Conservation (phyloP, 2,329 filamentous ascomycete genomes). For the Setomelanomma holmii region DNA sequence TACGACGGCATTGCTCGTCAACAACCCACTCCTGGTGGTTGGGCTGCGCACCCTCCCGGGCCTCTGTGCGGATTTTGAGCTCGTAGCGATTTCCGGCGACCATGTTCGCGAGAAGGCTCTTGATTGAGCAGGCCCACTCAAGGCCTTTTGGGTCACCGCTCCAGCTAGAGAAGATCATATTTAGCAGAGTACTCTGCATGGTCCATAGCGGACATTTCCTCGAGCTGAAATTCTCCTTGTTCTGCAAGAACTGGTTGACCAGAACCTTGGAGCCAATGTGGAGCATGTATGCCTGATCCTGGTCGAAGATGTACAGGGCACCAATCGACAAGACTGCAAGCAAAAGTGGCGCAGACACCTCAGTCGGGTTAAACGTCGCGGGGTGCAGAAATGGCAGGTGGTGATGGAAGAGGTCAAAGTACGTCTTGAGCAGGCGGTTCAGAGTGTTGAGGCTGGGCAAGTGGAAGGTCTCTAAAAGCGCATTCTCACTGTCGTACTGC, state of each 20-base stretch:
- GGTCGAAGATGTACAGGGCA: slow-evolving; percentile 94
- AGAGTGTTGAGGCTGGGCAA: slow-evolving; percentile 80
- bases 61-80: slow-evolving; percentile 89
- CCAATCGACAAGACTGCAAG: slow-evolving; percentile 93
- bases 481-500: slow-evolving; percentile 78
- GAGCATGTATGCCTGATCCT: slow-evolving; percentile 94
- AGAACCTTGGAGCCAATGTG: slow-evolving; percentile 98
- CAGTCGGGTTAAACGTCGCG: slow-evolving; percentile 82
- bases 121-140: slow-evolving; percentile 99
- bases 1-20: slow-evolving; percentile 93
- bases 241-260: slow-evolving; percentile 95
- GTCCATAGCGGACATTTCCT: slow-evolving; percentile 97
- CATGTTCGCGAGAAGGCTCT: slow-evolving; percentile 98
- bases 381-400: slow-evolving; percentile 96
- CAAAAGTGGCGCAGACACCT: slow-evolving; percentile 81
- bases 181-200: slow-evolving; percentile 94
- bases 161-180: slow-evolving; percentile 99
- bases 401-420: slow-evolving; percentile 97
- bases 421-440: slow-evolving; percentile 92
- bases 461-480: slow-evolving; percentile 87
- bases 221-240: slow-evolving; percentile 98
- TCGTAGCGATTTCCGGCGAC: slow-evolving; percentile 97
- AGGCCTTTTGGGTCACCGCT: slow-evolving; percentile 96
- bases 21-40: slow-evolving; percentile 92
- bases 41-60: slow-evolving; percentile 76